phyloP scores from a whole-genome alignment of 208 protist genomes.

The Trypanosomatidae sp. region DNA sequence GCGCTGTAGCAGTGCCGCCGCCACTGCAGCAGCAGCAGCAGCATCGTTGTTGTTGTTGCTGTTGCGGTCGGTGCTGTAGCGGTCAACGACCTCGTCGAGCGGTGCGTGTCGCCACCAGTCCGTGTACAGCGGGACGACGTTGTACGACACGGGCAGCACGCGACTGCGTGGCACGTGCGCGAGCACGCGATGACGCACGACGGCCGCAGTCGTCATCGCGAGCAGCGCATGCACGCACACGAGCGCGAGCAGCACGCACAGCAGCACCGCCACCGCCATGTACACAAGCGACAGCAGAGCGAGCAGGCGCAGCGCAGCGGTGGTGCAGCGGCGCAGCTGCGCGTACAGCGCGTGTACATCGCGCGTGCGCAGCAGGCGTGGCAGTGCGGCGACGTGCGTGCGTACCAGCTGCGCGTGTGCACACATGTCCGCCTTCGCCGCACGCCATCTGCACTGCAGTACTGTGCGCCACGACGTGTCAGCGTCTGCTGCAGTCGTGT shows the following conservation, averaged over 20 bases:
- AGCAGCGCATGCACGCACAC: constrained; percentile 14
- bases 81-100: constrained; percentile 6
- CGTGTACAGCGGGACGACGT: constrained; percentile 40
- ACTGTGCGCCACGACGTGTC: too few relatives aligned
- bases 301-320: too few relatives aligned
- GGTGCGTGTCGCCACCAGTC: constrained; percentile 32
- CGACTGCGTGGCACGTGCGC: constrained; percentile 22
- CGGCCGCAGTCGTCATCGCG: constrained; percentile 8
- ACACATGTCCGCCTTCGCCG: too few relatives aligned
- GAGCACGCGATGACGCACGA: constrained; percentile 29
- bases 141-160: constrained; percentile 35
- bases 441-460: too few relatives aligned
- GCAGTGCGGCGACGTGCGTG: too few relatives aligned
- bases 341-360: too few relatives aligned
- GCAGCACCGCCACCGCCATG: constrained; percentile 4
- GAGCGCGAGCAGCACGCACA: constrained; percentile 7
- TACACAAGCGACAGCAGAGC: neutral
- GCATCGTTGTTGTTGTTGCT: too few relatives aligned
- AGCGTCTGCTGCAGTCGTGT: too few relatives aligned
- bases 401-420: too few relatives aligned
- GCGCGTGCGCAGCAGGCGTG: too few relatives aligned
- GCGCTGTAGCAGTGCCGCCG: neutral
- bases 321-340: too few relatives aligned
- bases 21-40: too few relatives aligned
- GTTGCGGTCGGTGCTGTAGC: constrained; percentile 4